phyloP scores from a whole-genome alignment of 306 rosid species.

The Corylus avellana region DNA sequence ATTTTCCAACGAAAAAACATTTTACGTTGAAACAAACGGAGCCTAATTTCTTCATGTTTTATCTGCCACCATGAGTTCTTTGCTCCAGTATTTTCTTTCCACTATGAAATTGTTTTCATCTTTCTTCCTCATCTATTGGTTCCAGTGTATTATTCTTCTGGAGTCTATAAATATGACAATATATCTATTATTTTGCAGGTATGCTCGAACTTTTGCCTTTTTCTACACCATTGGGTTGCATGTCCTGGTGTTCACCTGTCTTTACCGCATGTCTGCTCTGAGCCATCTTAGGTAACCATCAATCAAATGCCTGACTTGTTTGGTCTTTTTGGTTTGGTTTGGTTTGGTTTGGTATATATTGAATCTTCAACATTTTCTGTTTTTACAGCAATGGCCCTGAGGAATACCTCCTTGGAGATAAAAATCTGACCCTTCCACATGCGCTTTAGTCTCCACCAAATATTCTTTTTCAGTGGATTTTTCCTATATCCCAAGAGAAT shows the following conservation, averaged over 20 bases:
- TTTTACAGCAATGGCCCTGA: slow-evolving; percentile 73
- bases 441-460: slow-evolving; percentile 38
- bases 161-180: neutral
- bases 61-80: neutral
- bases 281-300: slow-evolving; percentile 75
- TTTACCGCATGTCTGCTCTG: slow-evolving; percentile 94
- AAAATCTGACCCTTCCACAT: slow-evolving; percentile 57
- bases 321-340: slow-evolving; percentile 1
- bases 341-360: slow-evolving; percentile 2
- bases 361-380: slow-evolving; percentile 5
- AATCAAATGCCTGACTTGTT: neutral
- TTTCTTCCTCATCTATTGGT: neutral
- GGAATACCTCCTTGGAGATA: slow-evolving; percentile 53
- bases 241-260: slow-evolving; percentile 86
- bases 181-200: slow-evolving; percentile 48
- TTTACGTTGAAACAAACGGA: no score
- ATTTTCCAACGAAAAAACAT: no score
- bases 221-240: slow-evolving; percentile 87
- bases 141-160: neutral
- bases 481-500: slow-evolving; percentile 17
- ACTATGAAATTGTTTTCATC: neutral
- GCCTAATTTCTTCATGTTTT: neutral
- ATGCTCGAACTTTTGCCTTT: slow-evolving; percentile 93
- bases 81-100: neutral
- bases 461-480: slow-evolving; percentile 15